Evolutionary conservation across 2,329 filamentous ascomycete species (phyloP), one percentile per base, ranked within the genome.

Genomic region (Orbilia ellipsospora): DNA sequence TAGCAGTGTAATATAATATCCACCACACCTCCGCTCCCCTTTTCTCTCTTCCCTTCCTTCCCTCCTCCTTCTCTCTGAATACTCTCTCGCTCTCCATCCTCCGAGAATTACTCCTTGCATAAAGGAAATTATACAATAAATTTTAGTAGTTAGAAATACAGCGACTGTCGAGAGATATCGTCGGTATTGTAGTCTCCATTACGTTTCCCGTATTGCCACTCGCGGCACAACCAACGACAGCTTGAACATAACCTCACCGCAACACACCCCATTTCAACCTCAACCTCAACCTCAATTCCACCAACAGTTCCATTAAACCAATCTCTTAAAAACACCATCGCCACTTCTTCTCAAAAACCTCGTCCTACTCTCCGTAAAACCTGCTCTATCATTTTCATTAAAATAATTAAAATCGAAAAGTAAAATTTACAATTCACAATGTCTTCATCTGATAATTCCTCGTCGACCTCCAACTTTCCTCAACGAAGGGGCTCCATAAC

Each of bases 401-500:
- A 36, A 36, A 36, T 7, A 36, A 36, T 36, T 7, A 36, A 36
- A 36, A 7, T 31, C 3, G 7, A 36, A 36, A 36, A 36, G 10
- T 10, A 26, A 59, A 28, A 15, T 12, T 3, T 18, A n/a, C 26
- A 51, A 50, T 8, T 31, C 42, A 67, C 26, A 13, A 74, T 74
- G 70, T 74, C 70, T 26, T 74, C 69, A 48, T 62, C 69, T 44
- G 57, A 42, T 15, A 63, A 74, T 26, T 44, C 63, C 59, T 68
- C 63, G 42, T 12, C 50, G 28, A 18, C 45, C 45, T 44, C 63
- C 51, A 68, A 55, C 63, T 54, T 68, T 26, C 70, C 70, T 51
- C 70, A 74, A 67, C 63, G 70, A 63, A 56, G 70, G 52, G 70
- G 70, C 44, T 74, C 68, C 60, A 73, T 80, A 70, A 78, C 79